Base-by-base conservation (phyloP, 176 grass and related monocot genomes). In the Lolium multiflorum region DNA sequence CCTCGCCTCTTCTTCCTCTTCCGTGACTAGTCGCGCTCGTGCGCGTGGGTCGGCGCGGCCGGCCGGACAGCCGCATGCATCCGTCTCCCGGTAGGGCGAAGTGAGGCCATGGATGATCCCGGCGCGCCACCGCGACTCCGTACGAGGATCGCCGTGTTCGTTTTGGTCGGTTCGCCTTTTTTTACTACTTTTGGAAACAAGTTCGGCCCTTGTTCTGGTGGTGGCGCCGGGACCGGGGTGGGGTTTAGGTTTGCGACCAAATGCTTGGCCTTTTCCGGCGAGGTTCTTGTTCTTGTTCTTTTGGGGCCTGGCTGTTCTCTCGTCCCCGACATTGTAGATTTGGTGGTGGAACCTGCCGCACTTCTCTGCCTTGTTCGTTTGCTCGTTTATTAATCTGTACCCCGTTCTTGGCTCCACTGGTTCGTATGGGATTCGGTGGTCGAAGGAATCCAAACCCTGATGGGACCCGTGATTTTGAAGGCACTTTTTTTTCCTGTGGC, bases 391-490 rank as follows among this genome's bases (percentile, higher is more conserved):
- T 41, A 5, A 6, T 41, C 4, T 41, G 39, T 41, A 4, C 39
- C 39, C 3, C 39, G 6, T 41, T 41, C 39, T 41, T 41, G 39
- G 3, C 39, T 41, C 6, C 39, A 6, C 39, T 41, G 0, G 3
- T 6, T 41, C 6, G 39, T 4, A 41, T 41, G 39, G 5, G 39
- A 41, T 41, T 41, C 2, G 6, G 6, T 41, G 6, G 39, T 41
- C 39, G 39, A n/a, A n/a, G 28, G 2, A 1, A 2, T 31, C 1
- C 2, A 2, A 2, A 2, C 1, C 2, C 2, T 31, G 28, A 31
- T 31, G 2, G 28, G 28, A 31, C 28, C 28, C 28, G 39, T 41
- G 39, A 41, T 41, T 41, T 41, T 41, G 1, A 3, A 2, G 28
- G 28, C 28, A 31, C 28, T 41, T 41, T 41, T 41, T 41, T 41